A percentile compares a stretch with the other conserved stretches of the same genome.
Evolutionary conservation across 2,329 filamentous ascomycete species (phyloP).

Genomic region (Penicillium sp.): DNA sequence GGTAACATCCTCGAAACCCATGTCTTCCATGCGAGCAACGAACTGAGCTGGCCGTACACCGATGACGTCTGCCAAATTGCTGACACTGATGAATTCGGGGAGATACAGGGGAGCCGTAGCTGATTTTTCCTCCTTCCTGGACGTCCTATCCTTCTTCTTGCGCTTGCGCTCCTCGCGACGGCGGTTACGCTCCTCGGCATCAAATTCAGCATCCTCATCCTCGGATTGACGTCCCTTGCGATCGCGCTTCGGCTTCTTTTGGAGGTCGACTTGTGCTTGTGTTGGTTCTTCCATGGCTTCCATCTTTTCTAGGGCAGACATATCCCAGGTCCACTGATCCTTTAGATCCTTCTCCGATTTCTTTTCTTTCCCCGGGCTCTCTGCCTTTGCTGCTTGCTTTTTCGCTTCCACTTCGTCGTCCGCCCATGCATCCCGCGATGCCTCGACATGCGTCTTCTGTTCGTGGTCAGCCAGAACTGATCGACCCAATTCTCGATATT

Average conservation of each 20-base stretch:
- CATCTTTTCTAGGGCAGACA: constrained; percentile 26
- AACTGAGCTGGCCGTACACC: constrained; percentile 68
- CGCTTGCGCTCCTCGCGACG: constrained; percentile 32
- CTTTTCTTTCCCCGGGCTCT: neutral
- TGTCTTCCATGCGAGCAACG: constrained; percentile 67
- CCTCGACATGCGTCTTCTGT: neutral
- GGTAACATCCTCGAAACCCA: constrained; percentile 83
- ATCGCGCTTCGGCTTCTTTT: constrained; percentile 23
- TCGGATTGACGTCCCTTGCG: constrained; percentile 22
- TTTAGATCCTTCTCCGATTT: constrained; percentile 4
- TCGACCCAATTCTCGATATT: constrained; percentile 21
- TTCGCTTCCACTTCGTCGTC: neutral
- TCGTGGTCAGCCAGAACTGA: constrained; percentile 16
- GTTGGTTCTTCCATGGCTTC: constrained; percentile 7
- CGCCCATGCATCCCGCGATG: neutral
- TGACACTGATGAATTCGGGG: constrained; percentile 88
- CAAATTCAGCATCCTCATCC: constrained; percentile 35
- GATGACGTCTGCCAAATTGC: constrained; percentile 70
- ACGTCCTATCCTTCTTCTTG: constrained; percentile 39
- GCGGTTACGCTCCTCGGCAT: constrained; percentile 34
- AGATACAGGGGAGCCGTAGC: constrained; percentile 64
- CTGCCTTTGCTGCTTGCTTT: constrained; percentile 1
- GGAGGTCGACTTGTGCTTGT: constrained; percentile 2
- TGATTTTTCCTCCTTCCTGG: constrained; percentile 35
- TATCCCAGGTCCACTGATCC: constrained; percentile 30